These are phyloP conservation scores for Plasmodium sp. DNA, from an alignment of 169 alveolate species.

Conservation along the genomic window DNA sequence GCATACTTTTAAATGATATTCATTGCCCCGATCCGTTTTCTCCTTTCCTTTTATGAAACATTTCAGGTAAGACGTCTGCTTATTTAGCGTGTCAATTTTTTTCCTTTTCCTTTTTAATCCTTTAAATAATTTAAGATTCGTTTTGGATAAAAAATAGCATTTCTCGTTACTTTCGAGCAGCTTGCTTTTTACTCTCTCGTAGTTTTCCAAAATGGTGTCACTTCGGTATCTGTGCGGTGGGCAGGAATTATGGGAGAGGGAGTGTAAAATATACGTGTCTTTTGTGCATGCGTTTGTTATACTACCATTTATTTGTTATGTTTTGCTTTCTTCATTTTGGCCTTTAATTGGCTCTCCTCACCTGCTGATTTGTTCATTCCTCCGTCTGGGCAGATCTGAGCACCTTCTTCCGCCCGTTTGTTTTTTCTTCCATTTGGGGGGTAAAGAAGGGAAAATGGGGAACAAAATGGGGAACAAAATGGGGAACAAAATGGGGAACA, in stretches of 20 bases:
- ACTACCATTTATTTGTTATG: not conserved
- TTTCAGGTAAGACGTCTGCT: constrained; percentile 32
- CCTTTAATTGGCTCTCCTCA: not conserved
- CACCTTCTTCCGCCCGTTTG: not conserved
- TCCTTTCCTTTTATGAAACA: constrained; percentile 1
- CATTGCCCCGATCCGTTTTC: not conserved
- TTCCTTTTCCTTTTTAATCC: constrained; percentile 60
- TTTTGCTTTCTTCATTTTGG: not conserved
- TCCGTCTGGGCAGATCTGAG: not conserved
- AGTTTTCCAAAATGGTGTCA: constrained; percentile 60
- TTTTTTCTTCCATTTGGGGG: not conserved
- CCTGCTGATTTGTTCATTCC: constrained; percentile 19
- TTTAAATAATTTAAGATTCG: constrained; percentile 52
- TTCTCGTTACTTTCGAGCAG: constrained; percentile 60
- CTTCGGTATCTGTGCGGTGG: constrained; percentile 15
- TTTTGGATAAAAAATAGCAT: constrained; percentile 63
- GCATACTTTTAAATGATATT: not conserved
- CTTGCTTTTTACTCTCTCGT: constrained; percentile 41
- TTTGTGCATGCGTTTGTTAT: not conserved
- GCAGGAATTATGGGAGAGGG: not conserved
- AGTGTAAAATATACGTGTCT: not conserved
- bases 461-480: no score
- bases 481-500: no score
- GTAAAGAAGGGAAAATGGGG: not conserved
- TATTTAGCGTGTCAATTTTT: constrained; percentile 47